Base-by-base conservation (phyloP, 106 monocot genomes). In the Narthecium ossifragum region DNA sequence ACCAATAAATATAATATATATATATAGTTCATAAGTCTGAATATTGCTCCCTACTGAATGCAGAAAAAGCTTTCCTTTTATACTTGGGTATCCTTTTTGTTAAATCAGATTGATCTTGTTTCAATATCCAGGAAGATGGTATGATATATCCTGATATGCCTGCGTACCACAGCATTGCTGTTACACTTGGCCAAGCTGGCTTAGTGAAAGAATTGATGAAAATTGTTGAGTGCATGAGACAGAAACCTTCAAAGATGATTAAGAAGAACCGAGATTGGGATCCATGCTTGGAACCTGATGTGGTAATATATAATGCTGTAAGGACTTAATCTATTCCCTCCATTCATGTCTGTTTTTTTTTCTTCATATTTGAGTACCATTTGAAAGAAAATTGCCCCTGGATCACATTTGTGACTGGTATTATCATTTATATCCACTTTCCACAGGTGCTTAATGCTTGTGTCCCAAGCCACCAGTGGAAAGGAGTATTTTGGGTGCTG, bases 131-230 rank as follows among this genome's bases (percentile, higher is more conserved):
- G 96, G 76, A 73, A 29, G 90, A 90, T 57, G 80, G 69, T 15
- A 83, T 84, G 61, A 71, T 84, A 66, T 96, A 86, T 71, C 96
- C 96, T 68, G 96, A 96, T 74, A 83, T 96, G 90, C 76, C 83
- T 46, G 96, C 86, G 41, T 96, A 86, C 64, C 96, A 90, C 33
- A 63, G 71, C 40, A 90, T 96, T 71, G 83, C 96, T 69, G 90
- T 84, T 34, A 81, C 84, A 22, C 90, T 96, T 26, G 96, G 96
- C 52, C 96, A 90, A 83, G 86, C 86, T 74, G 96, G 96, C 30
- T 63, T 90, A 62, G 75, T 90, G 50, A 78, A 81, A 64, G 84
- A 90, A 47, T 48, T 96, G 65, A 65, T 81, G 6, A 71, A 70
- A 36, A 63, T 86, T 43, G 60, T 96, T 48, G 84, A 86, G 46